A percentile compares a stretch with the other conserved stretches of the same genome.
phyloP scores from a whole-genome alignment of 768 basidiomycete species.

The Lactifluus pinguis region DNA sequence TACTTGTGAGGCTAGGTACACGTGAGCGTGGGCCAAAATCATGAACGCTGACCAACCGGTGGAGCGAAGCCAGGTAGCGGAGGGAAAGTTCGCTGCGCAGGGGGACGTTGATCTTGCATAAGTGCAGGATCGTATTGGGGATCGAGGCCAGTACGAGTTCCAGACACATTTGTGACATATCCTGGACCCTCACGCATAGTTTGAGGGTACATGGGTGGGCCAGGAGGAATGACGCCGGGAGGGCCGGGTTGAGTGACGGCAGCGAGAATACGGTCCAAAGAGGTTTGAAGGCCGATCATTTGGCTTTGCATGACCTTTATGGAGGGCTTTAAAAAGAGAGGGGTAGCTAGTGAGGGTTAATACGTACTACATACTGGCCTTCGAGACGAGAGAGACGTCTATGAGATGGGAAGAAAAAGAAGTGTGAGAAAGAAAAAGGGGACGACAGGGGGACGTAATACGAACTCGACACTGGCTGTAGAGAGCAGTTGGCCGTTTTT shows the following conservation, averaged over 20 bases:
- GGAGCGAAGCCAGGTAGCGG: slow-evolving; percentile 88
- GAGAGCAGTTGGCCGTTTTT: slow-evolving; percentile 56
- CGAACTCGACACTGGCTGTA: slow-evolving; percentile 66
- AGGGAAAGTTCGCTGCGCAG: slow-evolving; percentile 48
- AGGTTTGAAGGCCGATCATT: slow-evolving; percentile 91
- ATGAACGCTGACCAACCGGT: slow-evolving; percentile 45
- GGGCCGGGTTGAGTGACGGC: slow-evolving; percentile 37
- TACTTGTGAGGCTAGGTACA: slow-evolving; percentile 71
- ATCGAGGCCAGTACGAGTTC: slow-evolving; percentile 23
- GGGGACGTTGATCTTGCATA: slow-evolving; percentile 25
- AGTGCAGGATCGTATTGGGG: slow-evolving; percentile 24
- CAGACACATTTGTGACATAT: slow-evolving; percentile 20
- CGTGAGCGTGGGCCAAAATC: slow-evolving; percentile 13
- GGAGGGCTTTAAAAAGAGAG: slow-evolving; percentile 1
- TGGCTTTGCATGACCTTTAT: slow-evolving; percentile 81
- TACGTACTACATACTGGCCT: slow-evolving; percentile 69
- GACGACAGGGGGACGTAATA: slow-evolving; percentile 23
- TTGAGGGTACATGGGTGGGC: slow-evolving; percentile 18
- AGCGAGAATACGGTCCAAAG: slow-evolving; percentile 71
- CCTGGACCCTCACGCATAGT: slow-evolving; percentile 18
- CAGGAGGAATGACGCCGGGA: slow-evolving; percentile 25
- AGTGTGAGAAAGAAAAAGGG: slow-evolving; percentile 7
- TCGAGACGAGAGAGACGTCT: slow-evolving; percentile 80
- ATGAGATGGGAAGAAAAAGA: slow-evolving; percentile 12
- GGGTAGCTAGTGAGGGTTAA: not conserved